phyloP scores from a whole-genome alignment of 2,329 filamentous ascomycete species.

The Talaromyces piceae region DNA sequence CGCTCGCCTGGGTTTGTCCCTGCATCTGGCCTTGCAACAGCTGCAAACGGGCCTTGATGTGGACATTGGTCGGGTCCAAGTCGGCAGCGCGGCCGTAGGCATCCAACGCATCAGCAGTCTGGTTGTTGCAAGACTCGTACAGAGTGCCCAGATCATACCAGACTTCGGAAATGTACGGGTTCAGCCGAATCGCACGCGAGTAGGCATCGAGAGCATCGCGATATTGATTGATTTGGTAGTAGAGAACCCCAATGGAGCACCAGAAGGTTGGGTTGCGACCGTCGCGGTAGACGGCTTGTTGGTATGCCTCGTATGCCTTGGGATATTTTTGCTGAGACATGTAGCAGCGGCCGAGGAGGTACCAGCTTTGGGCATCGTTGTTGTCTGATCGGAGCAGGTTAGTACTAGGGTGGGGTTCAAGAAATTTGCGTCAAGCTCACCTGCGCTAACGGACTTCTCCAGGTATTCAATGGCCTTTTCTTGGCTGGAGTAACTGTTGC shows the following conservation, averaged over 20 bases:
- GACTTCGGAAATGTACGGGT: conserved; percentile 97
- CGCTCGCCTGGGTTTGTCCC: conserved; percentile 61
- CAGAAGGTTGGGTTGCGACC: conserved; percentile 97
- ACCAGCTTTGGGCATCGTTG: conserved; percentile 96
- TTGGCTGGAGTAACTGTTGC: conserved; percentile 81
- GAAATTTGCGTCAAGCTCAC: conserved; percentile 45
- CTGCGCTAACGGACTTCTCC: conserved; percentile 89
- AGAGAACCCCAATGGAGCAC: conserved; percentile 98
- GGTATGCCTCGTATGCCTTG: conserved; percentile 96
- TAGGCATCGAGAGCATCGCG: conserved; percentile 96
- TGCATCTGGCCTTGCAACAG: conserved; percentile 71
- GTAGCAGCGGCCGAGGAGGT: conserved; percentile 92
- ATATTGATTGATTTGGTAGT: conserved; percentile 99
- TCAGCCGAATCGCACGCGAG: conserved; percentile 89
- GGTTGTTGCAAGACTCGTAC: conserved; percentile 98
- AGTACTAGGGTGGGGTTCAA: background rate
- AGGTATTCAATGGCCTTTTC: conserved; percentile 95
- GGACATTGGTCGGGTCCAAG: conserved; percentile 83
- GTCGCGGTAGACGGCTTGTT: conserved; percentile 96
- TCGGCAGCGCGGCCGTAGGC: conserved; percentile 93
- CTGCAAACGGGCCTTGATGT: conserved; percentile 92
- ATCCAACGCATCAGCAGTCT: conserved; percentile 91
- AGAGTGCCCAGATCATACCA: conserved; percentile 98
- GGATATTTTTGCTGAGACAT: conserved; percentile 99
- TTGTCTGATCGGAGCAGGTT: conserved; percentile 57